Conservation (phyloP, 805 yeast genomes). For the Dipodascus geniculatus region DNA sequence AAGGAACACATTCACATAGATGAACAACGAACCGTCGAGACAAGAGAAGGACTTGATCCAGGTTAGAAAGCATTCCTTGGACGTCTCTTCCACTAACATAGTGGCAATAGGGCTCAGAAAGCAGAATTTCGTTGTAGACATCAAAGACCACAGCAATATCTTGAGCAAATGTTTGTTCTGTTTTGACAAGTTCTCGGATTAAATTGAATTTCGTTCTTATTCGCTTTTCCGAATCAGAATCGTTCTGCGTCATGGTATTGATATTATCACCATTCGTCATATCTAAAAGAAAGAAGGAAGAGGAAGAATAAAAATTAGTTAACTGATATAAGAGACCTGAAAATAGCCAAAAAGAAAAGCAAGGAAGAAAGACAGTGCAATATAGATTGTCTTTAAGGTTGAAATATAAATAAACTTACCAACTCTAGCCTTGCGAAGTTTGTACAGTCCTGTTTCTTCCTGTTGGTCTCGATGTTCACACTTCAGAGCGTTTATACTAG, state of each 20-base stretch:
- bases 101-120: constrained; percentile 12
- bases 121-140: constrained; percentile 20
- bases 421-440: background rate
- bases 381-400: background rate
- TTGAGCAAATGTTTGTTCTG: constrained; percentile 27
- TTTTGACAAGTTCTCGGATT: constrained; percentile 27
- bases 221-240: constrained; percentile 10
- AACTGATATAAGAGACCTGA: background rate
- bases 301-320: background rate
- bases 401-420: background rate
- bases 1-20: constrained; percentile 21
- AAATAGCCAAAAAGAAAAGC: background rate
- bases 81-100: constrained; percentile 20
- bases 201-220: constrained; percentile 19
- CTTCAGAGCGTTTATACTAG: background rate
- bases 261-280: background rate
- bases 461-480: background rate
- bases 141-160: constrained; percentile 28
- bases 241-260: background rate
- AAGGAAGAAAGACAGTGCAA: background rate
- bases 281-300: background rate
- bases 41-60: constrained; percentile 23
- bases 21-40: constrained; percentile 21
- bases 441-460: background rate
- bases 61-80: constrained; percentile 21